A percentile compares a stretch with the other conserved stretches of the same genome.
These are phyloP conservation scores for Saccharomyces hybrid DNA, from an alignment of 1,139 yeast species.

Conservation along the genomic window DNA sequence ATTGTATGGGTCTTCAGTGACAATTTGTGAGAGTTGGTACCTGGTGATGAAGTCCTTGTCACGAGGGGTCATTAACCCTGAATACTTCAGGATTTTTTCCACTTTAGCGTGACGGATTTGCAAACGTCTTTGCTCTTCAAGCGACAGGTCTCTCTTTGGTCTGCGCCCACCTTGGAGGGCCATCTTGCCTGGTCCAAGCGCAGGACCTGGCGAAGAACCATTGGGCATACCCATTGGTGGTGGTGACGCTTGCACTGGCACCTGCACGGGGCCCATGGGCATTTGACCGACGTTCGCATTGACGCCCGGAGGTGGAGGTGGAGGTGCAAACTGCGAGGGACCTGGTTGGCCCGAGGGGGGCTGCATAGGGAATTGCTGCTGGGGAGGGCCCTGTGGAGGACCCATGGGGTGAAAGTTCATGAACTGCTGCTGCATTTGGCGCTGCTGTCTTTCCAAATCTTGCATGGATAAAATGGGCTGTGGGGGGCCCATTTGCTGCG, in stretches of 20 bases:
- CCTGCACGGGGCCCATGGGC: neutral
- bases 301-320: conserved; percentile 17
- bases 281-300: conserved; percentile 5
- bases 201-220: neutral
- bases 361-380: conserved; percentile 3
- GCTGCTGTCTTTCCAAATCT: conserved; percentile 31
- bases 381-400: neutral
- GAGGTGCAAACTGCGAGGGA: conserved; percentile 10
- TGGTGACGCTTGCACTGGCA: conserved; percentile 1
- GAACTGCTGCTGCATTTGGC: conserved; percentile 15
- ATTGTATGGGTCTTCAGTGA: conserved; percentile 92
- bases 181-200: neutral
- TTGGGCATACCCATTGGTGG: conserved; percentile 1
- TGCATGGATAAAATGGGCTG: conserved; percentile 28
- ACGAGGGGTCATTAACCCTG: conserved; percentile 94
- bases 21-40: conserved; percentile 90
- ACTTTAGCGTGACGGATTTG: conserved; percentile 73
- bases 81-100: conserved; percentile 68
- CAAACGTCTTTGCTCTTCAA: conserved; percentile 49
- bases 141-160: conserved; percentile 35
- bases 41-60: conserved; percentile 93
- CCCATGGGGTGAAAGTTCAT: conserved; percentile 1
- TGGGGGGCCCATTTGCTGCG: conserved; percentile 15
- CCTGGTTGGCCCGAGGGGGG: conserved; percentile 9
- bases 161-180: neutral